A percentile compares a stretch with the other conserved stretches of the same genome.
phyloP scores from a whole-genome alignment of 768 basidiomycete genomes.

The Podaxis pistillaris region DNA sequence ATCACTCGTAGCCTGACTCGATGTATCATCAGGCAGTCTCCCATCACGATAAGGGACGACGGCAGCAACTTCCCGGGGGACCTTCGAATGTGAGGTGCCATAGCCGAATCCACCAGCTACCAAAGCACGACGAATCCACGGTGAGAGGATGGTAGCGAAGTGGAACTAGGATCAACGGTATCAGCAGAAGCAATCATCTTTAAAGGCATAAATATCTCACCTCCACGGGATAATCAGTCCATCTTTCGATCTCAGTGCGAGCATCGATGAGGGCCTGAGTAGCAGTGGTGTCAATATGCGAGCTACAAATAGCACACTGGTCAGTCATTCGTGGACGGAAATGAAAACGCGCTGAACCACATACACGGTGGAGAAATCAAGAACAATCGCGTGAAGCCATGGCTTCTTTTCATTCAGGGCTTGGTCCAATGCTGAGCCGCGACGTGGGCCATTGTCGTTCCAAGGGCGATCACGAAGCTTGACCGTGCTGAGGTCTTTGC shows the following conservation, averaged over 20 bases:
- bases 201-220: conserved; percentile 30
- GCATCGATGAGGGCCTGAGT: conserved; percentile 91
- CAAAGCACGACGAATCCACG: conserved; percentile 90
- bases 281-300: conserved; percentile 89
- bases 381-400: conserved; percentile 76
- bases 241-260: conserved; percentile 83
- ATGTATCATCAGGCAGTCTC: conserved; percentile 7
- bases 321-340: neutral
- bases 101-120: conserved; percentile 89
- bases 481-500: conserved; percentile 67
- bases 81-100: conserved; percentile 42
- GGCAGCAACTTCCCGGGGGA: conserved; percentile 66
- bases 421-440: conserved; percentile 45
- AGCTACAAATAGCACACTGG: conserved; percentile 36
- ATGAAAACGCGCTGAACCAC: conserved; percentile 22
- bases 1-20: conserved; percentile 22
- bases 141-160: conserved; percentile 88
- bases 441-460: conserved; percentile 87
- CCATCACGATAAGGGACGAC: conserved; percentile 67
- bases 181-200: neutral
- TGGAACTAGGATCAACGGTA: conserved; percentile 62
- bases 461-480: conserved; percentile 77
- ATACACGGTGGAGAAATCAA: conserved; percentile 87
- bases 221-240: conserved; percentile 75
- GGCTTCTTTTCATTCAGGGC: conserved; percentile 57